A percentile compares a stretch with the other conserved stretches of the same genome.
Evolutionary conservation across 2,329 filamentous ascomycete genomes (phyloP).

Genomic region (Fusarium proliferatum): DNA sequence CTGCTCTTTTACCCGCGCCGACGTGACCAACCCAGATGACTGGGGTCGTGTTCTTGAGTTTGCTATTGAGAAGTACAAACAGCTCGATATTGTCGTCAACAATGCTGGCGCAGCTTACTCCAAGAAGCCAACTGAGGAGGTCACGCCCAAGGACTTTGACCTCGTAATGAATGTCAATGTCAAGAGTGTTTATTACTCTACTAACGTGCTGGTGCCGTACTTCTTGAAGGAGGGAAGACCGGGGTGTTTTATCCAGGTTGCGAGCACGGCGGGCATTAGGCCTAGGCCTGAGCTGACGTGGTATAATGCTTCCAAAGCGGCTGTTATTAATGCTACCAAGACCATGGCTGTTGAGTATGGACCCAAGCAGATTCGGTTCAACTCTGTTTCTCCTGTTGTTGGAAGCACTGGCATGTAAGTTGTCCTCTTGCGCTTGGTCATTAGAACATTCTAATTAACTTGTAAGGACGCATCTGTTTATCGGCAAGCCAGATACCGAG

Average conservation of each 20-base stretch:
- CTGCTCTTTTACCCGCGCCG: conserved; percentile 51
- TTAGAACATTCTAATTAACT: rapidly evolving
- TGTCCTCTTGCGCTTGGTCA: too few relatives aligned
- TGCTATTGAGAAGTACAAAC: conserved; percentile 59
- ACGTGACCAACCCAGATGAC: conserved; percentile 53
- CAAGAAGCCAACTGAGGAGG: conserved; percentile 72
- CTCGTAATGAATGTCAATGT: conserved; percentile 76
- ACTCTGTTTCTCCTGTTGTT: conserved; percentile 77
- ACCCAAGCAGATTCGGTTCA: conserved; percentile 77
- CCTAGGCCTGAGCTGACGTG: conserved; percentile 73
- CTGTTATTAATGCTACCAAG: conserved; percentile 69
- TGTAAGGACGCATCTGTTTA: conserved; percentile 53
- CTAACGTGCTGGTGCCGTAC: conserved; percentile 69
- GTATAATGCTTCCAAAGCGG: conserved; percentile 78
- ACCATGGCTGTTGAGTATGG: conserved; percentile 78
- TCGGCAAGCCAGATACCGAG: conserved; percentile 71
- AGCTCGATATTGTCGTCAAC: conserved; percentile 69
- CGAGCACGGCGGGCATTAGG: conserved; percentile 68
- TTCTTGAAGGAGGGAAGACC: conserved; percentile 67
- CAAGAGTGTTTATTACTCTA: conserved; percentile 72
- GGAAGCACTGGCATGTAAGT: conserved; percentile 52
- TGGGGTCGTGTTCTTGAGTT: conserved; percentile 63
- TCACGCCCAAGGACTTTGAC: conserved; percentile 75
- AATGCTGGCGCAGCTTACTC: conserved; percentile 69
- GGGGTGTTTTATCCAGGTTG: conserved; percentile 73